Evolutionary conservation across 2,329 filamentous ascomycete species (phyloP).

Genomic region (Sclerotinia spermophila): DNA sequence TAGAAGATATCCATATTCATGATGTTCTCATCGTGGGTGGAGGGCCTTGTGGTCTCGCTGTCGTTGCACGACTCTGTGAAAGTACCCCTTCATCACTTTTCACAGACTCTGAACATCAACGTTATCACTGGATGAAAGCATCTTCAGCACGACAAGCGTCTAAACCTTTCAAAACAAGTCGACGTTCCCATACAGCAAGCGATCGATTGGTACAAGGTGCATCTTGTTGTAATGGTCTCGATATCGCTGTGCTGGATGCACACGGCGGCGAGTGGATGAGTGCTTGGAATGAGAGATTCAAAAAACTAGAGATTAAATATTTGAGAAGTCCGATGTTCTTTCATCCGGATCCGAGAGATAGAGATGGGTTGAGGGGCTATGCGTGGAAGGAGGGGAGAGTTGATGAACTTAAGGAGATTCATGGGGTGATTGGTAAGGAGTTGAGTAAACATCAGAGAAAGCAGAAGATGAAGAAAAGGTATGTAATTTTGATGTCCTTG

Average conservation of each 20-base stretch:
- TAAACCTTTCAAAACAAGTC: conserved; percentile 33
- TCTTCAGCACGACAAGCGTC: conserved; percentile 50
- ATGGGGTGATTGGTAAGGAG: conserved; percentile 73
- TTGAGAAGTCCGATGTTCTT: conserved; percentile 80
- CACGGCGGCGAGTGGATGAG: conserved; percentile 63
- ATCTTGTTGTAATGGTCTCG: conserved; percentile 22
- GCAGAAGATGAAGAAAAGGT: conserved; percentile 47
- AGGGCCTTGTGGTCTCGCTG: conserved; percentile 70
- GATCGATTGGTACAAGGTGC: conserved; percentile 33
- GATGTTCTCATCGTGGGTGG: conserved; percentile 64
- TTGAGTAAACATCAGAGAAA: conserved; percentile 77
- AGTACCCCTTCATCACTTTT: conserved; percentile 73
- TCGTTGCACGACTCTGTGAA: conserved; percentile 69
- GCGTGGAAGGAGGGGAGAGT: conserved; percentile 57
- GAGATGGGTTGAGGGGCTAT: conserved; percentile 69
- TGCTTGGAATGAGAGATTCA: conserved; percentile 68
- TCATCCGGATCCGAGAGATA: conserved; percentile 71
- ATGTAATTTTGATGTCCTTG: conserved; percentile 35
- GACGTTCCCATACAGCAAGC: conserved; percentile 38
- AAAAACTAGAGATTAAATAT: conserved; percentile 64
- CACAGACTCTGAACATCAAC: conserved; percentile 76
- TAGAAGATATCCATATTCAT: conserved; percentile 40
- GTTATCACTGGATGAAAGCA: conserved; percentile 69
- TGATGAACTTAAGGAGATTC: conserved; percentile 64
- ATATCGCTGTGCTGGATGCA: conserved; percentile 64